Evolutionary conservation across 2,329 filamentous ascomycete species (phyloP), one percentile per base, ranked within the genome.

Genomic region (Incumbomyces delicatus): DNA sequence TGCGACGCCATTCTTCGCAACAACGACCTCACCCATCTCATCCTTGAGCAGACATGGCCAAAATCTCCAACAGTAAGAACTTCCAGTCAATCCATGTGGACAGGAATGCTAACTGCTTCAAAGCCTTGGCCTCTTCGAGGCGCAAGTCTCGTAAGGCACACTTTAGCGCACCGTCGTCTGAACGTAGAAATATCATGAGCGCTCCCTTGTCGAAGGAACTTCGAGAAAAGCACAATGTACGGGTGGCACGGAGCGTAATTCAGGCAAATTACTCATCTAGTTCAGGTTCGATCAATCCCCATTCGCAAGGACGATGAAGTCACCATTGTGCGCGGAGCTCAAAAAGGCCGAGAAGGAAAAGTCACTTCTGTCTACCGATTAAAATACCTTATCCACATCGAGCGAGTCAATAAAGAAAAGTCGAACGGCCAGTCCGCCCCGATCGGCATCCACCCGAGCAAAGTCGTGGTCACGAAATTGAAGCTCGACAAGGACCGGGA

Each of bases 61-160:
- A 45, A 31, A 11, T 38, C 18, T 33, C 42, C 27, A 45, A 20
- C 27, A 27, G 42, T 45, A 37, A 37, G 42, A 10, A n/a, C n/a
- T 11, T 14, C 16, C 14, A 11, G 2, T 17, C 4, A 14, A 3
- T n/a, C 7, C 29, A 16, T 17, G n/a, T 8, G 8, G 7, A 17
- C 17, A 3, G 6, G 12, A 42, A 22, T 16, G 34, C 31, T 44
- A 17, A 44, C 16, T 14, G 27, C n/a, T 13, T 17, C 22, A 10
- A 51, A 69, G 66, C 57, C 51, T 52, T 68, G 55, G 60, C 64
- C 72, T 87, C 86, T 73, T 95, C 88, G 68, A 83, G 90, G 76
- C 85, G 90, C 77, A 98, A 98, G 87, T 92, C 87, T 76, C 87
- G 92, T 75, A 95, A 95, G 80, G 86, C 87, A 70, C 90, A 98